These are phyloP conservation scores for Trichothecium roseum DNA, from an alignment of 2,329 filamentous ascomycete genomes.

Conservation along the genomic window DNA sequence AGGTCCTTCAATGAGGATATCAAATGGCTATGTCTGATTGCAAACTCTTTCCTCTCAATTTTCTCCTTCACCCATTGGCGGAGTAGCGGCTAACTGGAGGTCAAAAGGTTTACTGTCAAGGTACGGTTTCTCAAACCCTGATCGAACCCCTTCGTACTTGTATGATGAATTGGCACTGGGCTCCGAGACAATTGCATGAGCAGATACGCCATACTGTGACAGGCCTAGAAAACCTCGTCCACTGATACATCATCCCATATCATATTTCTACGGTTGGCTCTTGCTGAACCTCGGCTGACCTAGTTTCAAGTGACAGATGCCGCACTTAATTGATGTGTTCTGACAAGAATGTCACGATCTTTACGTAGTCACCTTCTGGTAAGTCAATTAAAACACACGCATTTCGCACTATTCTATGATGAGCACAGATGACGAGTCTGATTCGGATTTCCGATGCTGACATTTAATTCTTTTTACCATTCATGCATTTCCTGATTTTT, in stretches of 20 bases:
- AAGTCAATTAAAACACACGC: conserved; percentile 7
- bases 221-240: conserved; percentile 99
- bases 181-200: conserved; percentile 72
- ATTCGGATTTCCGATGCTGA: conserved; percentile 65
- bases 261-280: conserved; percentile 1
- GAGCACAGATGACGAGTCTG: conserved; percentile 65
- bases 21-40: conserved; percentile 79
- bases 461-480: conserved; percentile 57
- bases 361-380: conserved; percentile 1
- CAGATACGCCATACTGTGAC: conserved; percentile 83
- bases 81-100: conserved; percentile 20
- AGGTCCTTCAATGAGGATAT: conserved; percentile 68
- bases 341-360: not conserved
- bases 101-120: conserved; percentile 16
- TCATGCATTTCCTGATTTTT: conserved; percentile 52
- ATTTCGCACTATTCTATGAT: conserved; percentile 15
- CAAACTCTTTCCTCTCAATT: conserved; percentile 4
- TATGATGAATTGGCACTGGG: conserved; percentile 96
- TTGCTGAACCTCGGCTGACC: conserved; percentile 2
- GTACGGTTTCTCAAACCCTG: conserved; percentile 16
- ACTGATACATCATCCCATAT: conserved; percentile 49
- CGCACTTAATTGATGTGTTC: conserved; percentile 1
- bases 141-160: conserved; percentile 12
- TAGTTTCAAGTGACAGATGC: not conserved
- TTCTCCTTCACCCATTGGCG: conserved; percentile 3